These are phyloP conservation scores for Ceratocystis huliohia DNA, from an alignment of 2,329 filamentous ascomycete genomes.

Conservation along the genomic window DNA sequence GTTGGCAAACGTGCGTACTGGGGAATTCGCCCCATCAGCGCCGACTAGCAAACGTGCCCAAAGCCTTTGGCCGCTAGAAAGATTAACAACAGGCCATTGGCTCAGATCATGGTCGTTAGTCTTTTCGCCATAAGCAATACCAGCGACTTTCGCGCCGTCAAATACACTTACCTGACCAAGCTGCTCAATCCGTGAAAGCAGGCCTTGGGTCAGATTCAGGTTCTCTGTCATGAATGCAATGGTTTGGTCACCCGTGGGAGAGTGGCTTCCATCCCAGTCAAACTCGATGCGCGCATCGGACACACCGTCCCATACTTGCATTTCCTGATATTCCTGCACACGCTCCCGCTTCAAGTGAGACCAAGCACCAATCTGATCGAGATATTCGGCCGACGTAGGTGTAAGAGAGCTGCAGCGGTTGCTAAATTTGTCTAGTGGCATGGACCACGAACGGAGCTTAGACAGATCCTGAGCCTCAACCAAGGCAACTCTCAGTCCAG, in stretches of 20 bases:
- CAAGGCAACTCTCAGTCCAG: slow-evolving; percentile 69
- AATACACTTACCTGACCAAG: slow-evolving; percentile 58
- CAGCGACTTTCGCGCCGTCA: slow-evolving; percentile 63
- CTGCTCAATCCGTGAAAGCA: slow-evolving; percentile 59
- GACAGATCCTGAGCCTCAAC: slow-evolving; percentile 79
- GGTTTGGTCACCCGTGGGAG: slow-evolving; percentile 32
- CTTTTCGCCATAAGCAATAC: slow-evolving; percentile 62
- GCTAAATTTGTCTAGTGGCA: slow-evolving; percentile 59
- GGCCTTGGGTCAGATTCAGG: slow-evolving; percentile 66
- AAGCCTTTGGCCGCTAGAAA: slow-evolving; percentile 55
- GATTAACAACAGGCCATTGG: slow-evolving; percentile 72
- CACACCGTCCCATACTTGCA: slow-evolving; percentile 97
- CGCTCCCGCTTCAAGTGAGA: slow-evolving; percentile 56
- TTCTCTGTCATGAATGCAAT: slow-evolving; percentile 98
- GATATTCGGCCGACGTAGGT: slow-evolving; percentile 70
- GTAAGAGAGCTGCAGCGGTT: slow-evolving; percentile 95
- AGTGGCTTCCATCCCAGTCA: slow-evolving; percentile 43
- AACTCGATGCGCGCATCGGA: slow-evolving; percentile 81
- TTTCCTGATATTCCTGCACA: slow-evolving; percentile 80
- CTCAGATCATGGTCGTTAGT: slow-evolving; percentile 61
- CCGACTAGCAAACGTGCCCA: slow-evolving; percentile 78
- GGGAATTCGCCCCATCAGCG: slow-evolving; percentile 89
- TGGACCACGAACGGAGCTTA: slow-evolving; percentile 53
- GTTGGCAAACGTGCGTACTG: slow-evolving; percentile 76
- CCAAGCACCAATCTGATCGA: slow-evolving; percentile 79